These are phyloP conservation scores for Pseudophaeomoniella oleicola DNA, from an alignment of 2,329 filamentous ascomycete species.

Conservation along the genomic window DNA sequence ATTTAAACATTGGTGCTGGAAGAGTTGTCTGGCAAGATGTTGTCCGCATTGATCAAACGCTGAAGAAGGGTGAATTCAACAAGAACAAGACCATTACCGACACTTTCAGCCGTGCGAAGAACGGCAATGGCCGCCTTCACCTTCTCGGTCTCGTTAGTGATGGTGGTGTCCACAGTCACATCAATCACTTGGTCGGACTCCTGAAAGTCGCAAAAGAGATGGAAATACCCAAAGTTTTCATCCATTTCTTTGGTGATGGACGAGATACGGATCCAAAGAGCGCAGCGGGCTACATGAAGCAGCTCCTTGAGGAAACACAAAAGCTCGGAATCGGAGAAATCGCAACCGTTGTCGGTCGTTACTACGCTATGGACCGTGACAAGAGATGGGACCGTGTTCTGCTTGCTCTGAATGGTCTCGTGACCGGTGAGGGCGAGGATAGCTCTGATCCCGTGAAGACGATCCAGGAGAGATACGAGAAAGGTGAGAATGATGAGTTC, in stretches of 20 bases:
- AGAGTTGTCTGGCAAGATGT: conserved; percentile 98
- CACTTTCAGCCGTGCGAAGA: conserved; percentile 65
- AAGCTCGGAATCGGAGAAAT: conserved; percentile 79
- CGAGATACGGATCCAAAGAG: conserved; percentile 97
- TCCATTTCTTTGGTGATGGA: conserved; percentile 98
- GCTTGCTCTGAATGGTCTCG: conserved; percentile 72
- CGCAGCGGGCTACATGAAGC: conserved; percentile 71
- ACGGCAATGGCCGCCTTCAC: conserved; percentile 83
- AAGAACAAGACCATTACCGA: conserved; percentile 63
- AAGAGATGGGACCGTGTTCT: conserved; percentile 97
- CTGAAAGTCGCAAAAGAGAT: conserved; percentile 82
- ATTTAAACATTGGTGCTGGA: conserved; percentile 95
- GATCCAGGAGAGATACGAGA: conserved; percentile 75
- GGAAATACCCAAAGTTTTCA: conserved; percentile 78
- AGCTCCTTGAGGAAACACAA: conserved; percentile 64
- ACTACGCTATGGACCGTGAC: conserved; percentile 98
- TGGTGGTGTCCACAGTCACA: conserved; percentile 93
- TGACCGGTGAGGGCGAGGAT: conserved; percentile 75
- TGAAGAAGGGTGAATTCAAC: conserved; percentile 71
- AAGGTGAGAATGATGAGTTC: conserved; percentile 91
- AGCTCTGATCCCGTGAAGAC: conserved; percentile 73
- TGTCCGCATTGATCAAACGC: conserved; percentile 84
- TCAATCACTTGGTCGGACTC: conserved; percentile 78
- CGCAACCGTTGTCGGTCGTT: conserved; percentile 84
- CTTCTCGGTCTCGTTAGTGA: conserved; percentile 85